phyloP scores from a whole-genome alignment of 305 asterid genomes.

The Lippia alba region DNA sequence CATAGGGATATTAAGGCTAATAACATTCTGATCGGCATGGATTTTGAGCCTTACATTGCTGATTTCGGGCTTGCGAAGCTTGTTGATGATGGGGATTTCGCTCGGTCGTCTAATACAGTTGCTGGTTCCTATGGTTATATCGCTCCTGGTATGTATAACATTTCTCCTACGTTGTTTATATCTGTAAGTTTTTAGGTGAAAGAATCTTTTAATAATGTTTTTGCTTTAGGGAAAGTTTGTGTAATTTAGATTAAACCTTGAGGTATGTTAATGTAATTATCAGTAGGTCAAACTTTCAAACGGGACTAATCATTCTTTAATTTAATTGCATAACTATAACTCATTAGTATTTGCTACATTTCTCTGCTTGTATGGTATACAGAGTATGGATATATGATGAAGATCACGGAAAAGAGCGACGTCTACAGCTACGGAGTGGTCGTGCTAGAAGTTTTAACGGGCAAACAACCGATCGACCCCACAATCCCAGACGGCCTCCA shows the following conservation, averaged over 20 bases:
- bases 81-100: slow-evolving; percentile 71
- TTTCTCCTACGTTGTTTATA: too few relatives aligned
- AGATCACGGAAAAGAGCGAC: slow-evolving; percentile 86
- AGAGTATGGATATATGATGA: slow-evolving; percentile 87
- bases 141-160: slow-evolving; percentile 70
- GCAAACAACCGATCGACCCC: slow-evolving; percentile 87
- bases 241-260: too few relatives aligned
- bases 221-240: too few relatives aligned
- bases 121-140: slow-evolving; percentile 96
- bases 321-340: too few relatives aligned
- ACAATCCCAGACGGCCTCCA: slow-evolving; percentile 82
- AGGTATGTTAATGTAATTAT: too few relatives aligned
- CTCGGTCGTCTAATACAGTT: slow-evolving; percentile 72
- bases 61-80: slow-evolving; percentile 92
- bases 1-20: slow-evolving; percentile 90
- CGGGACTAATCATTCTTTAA: too few relatives aligned
- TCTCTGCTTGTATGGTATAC: slow-evolving; percentile 19
- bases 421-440: slow-evolving; percentile 89
- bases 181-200: too few relatives aligned
- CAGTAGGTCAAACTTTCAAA: too few relatives aligned
- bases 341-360: not conserved
- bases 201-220: too few relatives aligned
- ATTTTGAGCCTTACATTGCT: slow-evolving; percentile 86
- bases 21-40: slow-evolving; percentile 76
- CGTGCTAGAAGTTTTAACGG: slow-evolving; percentile 77